phyloP scores from a whole-genome alignment of 73 alveolate species.

The Paramecium primaurelia region DNA sequence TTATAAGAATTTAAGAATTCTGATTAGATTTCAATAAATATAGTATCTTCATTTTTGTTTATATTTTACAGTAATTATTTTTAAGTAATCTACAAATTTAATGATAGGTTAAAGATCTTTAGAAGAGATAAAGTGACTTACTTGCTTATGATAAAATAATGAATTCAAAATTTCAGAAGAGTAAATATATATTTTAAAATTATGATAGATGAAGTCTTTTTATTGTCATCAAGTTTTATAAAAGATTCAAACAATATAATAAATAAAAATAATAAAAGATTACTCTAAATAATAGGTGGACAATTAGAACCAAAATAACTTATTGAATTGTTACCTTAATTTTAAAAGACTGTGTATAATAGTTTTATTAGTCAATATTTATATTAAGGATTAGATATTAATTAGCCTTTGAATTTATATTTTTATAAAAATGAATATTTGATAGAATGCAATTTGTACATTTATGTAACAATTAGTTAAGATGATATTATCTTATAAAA shows the following conservation, averaged over 20 bases:
- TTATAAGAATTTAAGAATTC: background rate
- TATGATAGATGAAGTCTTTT: background rate
- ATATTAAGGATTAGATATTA: background rate
- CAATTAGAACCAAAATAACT: background rate
- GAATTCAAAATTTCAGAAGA: background rate
- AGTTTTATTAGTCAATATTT: background rate
- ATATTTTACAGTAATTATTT: background rate
- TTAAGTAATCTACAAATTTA: background rate
- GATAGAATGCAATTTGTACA: background rate
- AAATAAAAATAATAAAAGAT: background rate
- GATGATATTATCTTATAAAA: background rate
- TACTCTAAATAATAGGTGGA: background rate
- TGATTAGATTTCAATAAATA: background rate
- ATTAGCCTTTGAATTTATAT: background rate
- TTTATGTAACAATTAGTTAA: background rate
- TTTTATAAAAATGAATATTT: background rate
- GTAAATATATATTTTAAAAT: background rate
- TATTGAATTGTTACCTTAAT: background rate
- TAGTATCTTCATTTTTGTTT: background rate
- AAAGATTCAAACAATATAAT: background rate
- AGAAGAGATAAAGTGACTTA: background rate
- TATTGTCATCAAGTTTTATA: background rate
- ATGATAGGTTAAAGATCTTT: background rate
- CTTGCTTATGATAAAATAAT: background rate
- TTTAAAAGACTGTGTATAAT: background rate